Percentiles rank a stretch among this genome's conserved stretches.
Evolutionary conservation across 306 rosid species (phyloP).

Genomic region (Begonia fuchsioides): DNA sequence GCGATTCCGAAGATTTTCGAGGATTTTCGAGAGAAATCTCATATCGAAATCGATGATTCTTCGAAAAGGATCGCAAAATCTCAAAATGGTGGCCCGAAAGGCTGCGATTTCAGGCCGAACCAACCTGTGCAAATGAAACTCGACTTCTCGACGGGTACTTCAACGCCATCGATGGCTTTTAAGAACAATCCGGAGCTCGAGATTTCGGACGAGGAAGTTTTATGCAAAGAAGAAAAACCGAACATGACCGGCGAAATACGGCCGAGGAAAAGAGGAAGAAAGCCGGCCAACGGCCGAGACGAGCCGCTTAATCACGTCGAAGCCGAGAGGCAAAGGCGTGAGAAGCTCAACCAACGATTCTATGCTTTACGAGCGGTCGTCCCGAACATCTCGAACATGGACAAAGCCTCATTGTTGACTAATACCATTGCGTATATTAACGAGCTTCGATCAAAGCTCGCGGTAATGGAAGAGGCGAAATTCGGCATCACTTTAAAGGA

Average conservation of each 20-base stretch:
- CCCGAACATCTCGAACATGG: constrained; percentile 87
- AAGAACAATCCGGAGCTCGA: background rate
- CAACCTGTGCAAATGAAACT: too few relatives aligned
- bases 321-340: constrained; percentile 89
- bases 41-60: too few relatives aligned
- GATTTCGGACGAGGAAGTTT: constrained; percentile 41
- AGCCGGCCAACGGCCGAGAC: constrained; percentile 82
- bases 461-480: constrained; percentile 26
- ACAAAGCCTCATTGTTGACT: too few relatives aligned
- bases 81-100: too few relatives aligned
- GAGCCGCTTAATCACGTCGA: constrained; percentile 92
- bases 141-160: background rate
- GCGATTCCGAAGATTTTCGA: background rate
- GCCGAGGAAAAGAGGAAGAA: constrained; percentile 78
- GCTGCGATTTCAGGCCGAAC: too few relatives aligned
- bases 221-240: constrained; percentile 44
- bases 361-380: constrained; percentile 77
- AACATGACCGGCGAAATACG: constrained; percentile 25
- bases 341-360: constrained; percentile 90
- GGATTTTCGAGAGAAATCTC: too few relatives aligned
- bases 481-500: too few relatives aligned
- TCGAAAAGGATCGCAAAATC: too few relatives aligned
- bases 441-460: constrained; percentile 62
- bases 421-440: constrained; percentile 74
- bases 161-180: background rate